Evolutionary conservation across 768 basidiomycete genomes (phyloP), one percentile per base, ranked within the genome.

Genomic region (Lyophyllum atratum): DNA sequence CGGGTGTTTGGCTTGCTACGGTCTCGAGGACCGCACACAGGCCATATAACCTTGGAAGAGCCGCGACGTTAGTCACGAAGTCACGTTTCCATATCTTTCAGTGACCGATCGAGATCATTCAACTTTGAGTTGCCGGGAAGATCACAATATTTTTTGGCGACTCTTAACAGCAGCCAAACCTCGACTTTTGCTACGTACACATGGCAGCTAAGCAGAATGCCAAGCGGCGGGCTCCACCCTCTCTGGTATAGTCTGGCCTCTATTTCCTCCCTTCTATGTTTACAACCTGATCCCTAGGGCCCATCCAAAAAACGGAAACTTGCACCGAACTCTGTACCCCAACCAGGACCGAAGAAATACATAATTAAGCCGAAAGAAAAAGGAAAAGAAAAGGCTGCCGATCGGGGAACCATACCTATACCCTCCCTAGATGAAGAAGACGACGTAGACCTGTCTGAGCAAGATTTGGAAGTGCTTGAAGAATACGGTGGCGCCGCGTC

Each of bases 261-360:
- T 37, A n/a, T n/a, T 48, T 19, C 22, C 29, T 52, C 6, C 21
- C 19, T 45, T 47, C 34, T 45, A 34, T 52, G 52, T 17, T 49
- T 29, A 44, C 4, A 49, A 47, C 4, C 39, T 42, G 17, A 19
- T 34, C 24, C 29, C 2, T 45, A 80, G 78, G 70, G 63, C 3
- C 70, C 83, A 17, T 75, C 80, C 3, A 90, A 92, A 76, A 86
- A 81, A 65, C 85, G 80, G 64, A 91, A 86, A 70, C 66, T 84
- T 26, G 66, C 73, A 37, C 66, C 77, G 63, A 68, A 58, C 40
- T 58, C 49, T 54, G 63, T 47, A 54, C 43, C 42, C 46, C 61
- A 40, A 44, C 48, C 43, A 66, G 59, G 59, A 26, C 54, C 37
- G 54, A 62, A 70, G 61, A 70, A 67, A 59, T 47, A 49, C 42